Percentiles rank a stretch among this genome's conserved stretches.
These are phyloP conservation scores for Venturia oleaginea DNA, from an alignment of 2,329 filamentous ascomycete genomes.

Conservation along the genomic window DNA sequence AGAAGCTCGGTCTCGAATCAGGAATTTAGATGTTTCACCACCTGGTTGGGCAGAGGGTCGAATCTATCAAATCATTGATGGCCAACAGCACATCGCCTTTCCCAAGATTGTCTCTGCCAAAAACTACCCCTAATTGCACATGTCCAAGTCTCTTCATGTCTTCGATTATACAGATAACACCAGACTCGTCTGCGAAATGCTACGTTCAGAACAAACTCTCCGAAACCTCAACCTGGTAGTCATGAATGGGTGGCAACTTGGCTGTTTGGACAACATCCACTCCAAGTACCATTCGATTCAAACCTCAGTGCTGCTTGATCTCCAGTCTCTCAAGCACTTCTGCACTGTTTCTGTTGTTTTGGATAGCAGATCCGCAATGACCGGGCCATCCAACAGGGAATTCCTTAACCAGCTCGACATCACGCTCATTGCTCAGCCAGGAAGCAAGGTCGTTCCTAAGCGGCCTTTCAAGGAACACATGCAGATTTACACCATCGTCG, in stretches of 20 bases:
- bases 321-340: background rate
- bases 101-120: background rate
- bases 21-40: background rate
- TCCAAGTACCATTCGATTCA: background rate
- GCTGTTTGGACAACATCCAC: background rate
- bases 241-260: background rate
- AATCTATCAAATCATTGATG: background rate
- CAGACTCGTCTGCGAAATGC: conserved; percentile 1
- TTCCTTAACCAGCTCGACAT: background rate
- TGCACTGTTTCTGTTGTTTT: background rate
- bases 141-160: background rate
- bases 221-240: background rate
- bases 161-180: background rate
- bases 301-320: background rate
- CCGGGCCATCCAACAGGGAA: background rate
- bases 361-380: background rate
- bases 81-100: background rate
- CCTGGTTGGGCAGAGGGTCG: background rate
- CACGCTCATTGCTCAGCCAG: background rate
- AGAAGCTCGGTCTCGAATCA: conserved; percentile 8
- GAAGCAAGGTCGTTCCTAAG: background rate
- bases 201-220: background rate
- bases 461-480: background rate
- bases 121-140: background rate
- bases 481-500: background rate